These are phyloP conservation scores for Scenedesmus sp. DNA, from an alignment of 163 green algal species.

Conservation along the genomic window DNA sequence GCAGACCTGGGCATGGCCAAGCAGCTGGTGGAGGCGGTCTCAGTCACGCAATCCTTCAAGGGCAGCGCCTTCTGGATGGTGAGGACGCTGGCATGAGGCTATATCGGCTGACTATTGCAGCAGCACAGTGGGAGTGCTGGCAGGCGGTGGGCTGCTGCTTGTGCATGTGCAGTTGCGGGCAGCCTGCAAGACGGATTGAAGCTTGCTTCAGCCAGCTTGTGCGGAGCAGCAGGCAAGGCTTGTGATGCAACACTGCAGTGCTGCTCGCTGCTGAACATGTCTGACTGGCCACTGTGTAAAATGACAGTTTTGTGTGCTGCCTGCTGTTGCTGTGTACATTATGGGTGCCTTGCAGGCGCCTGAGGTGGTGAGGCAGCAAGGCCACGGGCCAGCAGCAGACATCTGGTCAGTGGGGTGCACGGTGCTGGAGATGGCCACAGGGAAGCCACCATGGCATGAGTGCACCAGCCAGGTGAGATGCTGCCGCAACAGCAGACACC, in stretches of 20 bases:
- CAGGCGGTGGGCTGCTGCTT: background rate
- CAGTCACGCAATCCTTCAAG: conserved; percentile 70
- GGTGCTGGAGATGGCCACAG: conserved; percentile 97
- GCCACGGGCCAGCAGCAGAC: conserved; percentile 89
- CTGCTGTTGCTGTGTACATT: background rate
- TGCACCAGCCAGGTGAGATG: conserved; percentile 71
- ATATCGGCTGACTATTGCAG: background rate
- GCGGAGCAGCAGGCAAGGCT: too few relatives aligned
- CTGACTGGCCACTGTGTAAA: too few relatives aligned
- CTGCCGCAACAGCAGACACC: background rate
- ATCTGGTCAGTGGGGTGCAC: conserved; percentile 97
- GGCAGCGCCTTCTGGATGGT: conserved; percentile 76
- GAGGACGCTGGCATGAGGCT: background rate
- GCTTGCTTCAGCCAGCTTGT: background rate
- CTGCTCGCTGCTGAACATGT: background rate
- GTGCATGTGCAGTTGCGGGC: background rate
- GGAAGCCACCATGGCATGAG: conserved; percentile 92
- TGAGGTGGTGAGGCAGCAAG: conserved; percentile 90
- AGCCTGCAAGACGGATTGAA: background rate
- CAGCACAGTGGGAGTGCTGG: background rate
- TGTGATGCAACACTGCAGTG: background rate
- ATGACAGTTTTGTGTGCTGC: background rate
- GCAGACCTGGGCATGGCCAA: conserved; percentile 93
- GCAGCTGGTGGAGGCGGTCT: conserved; percentile 62
- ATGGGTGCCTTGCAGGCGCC: background rate